phyloP scores from a whole-genome alignment of 2,329 filamentous ascomycete genomes.

The Aureobasidium mangrovei region DNA sequence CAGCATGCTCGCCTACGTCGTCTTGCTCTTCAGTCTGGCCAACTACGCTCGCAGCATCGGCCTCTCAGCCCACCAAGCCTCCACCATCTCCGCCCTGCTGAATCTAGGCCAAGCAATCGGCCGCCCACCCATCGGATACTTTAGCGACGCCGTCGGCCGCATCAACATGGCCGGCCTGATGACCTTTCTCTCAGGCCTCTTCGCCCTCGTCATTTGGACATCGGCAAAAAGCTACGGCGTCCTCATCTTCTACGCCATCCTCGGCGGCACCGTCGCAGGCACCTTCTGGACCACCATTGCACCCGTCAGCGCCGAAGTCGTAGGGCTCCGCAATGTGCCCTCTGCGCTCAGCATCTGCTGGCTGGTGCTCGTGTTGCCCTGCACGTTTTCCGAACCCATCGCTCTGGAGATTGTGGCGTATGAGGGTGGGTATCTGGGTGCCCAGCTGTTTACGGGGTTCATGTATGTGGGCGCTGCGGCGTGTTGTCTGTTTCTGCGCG shows the following conservation, averaged over 20 bases:
- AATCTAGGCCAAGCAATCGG: conserved; percentile 61
- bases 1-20: conserved; percentile 63
- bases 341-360: conserved; percentile 63
- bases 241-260: conserved; percentile 60
- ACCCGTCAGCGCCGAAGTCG: conserved; percentile 64
- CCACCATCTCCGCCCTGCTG: conserved; percentile 62
- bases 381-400: conserved; percentile 54
- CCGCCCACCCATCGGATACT: conserved; percentile 62
- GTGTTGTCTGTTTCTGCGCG: conserved; percentile 46
- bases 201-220: conserved; percentile 64
- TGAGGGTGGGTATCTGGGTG: conserved; percentile 46
- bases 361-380: conserved; percentile 61
- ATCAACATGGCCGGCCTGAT: conserved; percentile 62
- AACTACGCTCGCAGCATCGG: conserved; percentile 64
- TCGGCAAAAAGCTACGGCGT: conserved; percentile 59
- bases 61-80: conserved; percentile 57
- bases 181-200: conserved; percentile 55
- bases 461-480: conserved; percentile 52
- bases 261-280: conserved; percentile 59
- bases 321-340: conserved; percentile 60
- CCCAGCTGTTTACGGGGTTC: conserved; percentile 52
- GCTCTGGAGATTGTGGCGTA: conserved; percentile 44
- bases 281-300: conserved; percentile 58
- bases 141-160: conserved; percentile 59
- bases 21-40: conserved; percentile 67